Evolutionary conservation across 2,329 filamentous ascomycete species (phyloP).

Genomic region (Cryoendolithus antarcticus): DNA sequence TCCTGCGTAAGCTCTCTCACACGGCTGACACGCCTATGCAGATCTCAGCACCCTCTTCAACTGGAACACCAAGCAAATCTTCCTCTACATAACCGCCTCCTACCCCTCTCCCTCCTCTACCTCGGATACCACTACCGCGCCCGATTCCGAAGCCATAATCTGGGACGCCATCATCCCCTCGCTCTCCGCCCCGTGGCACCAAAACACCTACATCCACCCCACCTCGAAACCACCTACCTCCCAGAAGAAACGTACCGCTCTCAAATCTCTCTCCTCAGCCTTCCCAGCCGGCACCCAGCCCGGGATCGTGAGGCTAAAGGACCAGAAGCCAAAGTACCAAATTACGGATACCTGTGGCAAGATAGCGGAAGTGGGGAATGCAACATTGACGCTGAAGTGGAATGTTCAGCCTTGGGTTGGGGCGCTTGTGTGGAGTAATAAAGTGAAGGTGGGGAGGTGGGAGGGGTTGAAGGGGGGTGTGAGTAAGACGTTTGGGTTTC

Average conservation of each 20-base stretch:
- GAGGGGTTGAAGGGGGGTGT: slow-evolving; percentile 50
- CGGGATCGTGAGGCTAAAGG: slow-evolving; percentile 64
- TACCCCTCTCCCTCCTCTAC: slow-evolving; percentile 36
- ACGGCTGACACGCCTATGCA: too few species aligned
- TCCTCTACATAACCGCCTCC: slow-evolving; percentile 83
- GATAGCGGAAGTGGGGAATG: slow-evolving; percentile 60
- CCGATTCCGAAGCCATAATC: slow-evolving; percentile 59
- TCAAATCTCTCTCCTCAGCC: slow-evolving; percentile 9
- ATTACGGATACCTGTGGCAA: slow-evolving; percentile 80
- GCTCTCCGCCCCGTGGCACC: slow-evolving; percentile 44
- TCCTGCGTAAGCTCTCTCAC: too few species aligned
- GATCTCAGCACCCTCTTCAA: slow-evolving; percentile 88
- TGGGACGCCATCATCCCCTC: slow-evolving; percentile 92
- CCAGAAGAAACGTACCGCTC: slow-evolving; percentile 9
- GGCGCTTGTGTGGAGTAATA: slow-evolving; percentile 61
- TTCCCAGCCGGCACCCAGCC: slow-evolving; percentile 29
- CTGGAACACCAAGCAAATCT: slow-evolving; percentile 98
- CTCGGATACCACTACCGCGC: slow-evolving; percentile 17
- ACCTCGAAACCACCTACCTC: slow-evolving; percentile 22
- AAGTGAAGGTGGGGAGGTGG: slow-evolving; percentile 43
- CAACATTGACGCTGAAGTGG: slow-evolving; percentile 74
- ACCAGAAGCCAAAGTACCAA: slow-evolving; percentile 91
- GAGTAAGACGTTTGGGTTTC: slow-evolving; percentile 52
- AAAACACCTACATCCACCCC: slow-evolving; percentile 40
- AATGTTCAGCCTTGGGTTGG: slow-evolving; percentile 98